These are phyloP conservation scores for Lactarius psammicola DNA, from an alignment of 768 basidiomycete species.

Conservation along the genomic window DNA sequence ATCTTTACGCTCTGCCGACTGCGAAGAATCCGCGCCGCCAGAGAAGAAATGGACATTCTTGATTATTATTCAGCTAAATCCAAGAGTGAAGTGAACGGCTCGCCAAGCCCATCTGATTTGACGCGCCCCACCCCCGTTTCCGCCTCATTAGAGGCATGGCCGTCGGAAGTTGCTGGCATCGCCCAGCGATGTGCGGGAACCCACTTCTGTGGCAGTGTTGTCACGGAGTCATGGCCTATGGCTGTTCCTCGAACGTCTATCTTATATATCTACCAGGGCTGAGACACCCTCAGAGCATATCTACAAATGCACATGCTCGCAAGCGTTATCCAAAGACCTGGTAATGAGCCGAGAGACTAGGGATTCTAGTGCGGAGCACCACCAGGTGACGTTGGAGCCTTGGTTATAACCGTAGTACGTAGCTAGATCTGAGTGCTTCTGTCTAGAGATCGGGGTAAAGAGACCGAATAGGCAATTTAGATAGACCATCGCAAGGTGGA, in stretches of 20 bases:
- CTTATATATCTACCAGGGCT: not conserved
- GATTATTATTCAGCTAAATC: no score
- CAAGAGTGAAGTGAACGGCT: no score
- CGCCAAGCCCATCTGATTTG: no score
- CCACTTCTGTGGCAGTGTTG: no score
- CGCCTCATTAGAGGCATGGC: no score
- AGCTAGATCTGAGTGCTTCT: slow-evolving; percentile 80
- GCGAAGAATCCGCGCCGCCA: no score
- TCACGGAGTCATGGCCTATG: not conserved
- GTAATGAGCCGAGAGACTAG: slow-evolving; percentile 57
- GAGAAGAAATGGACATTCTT: no score
- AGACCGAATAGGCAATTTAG: slow-evolving; percentile 59
- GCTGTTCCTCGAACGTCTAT: not conserved
- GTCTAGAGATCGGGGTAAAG: slow-evolving; percentile 82
- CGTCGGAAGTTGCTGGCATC: no score
- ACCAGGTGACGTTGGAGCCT: slow-evolving; percentile 84
- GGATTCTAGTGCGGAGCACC: slow-evolving; percentile 63
- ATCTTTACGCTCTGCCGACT: no score
- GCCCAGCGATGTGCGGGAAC: no score
- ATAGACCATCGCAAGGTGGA: slow-evolving; percentile 48
- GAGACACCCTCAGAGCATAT: not conserved
- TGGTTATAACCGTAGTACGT: no score
- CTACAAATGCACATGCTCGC: not conserved
- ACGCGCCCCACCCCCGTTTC: no score
- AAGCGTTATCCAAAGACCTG: not conserved